Conservation (phyloP, 2,329 filamentous ascomycete genomes). For the Scytalidium sp. region DNA sequence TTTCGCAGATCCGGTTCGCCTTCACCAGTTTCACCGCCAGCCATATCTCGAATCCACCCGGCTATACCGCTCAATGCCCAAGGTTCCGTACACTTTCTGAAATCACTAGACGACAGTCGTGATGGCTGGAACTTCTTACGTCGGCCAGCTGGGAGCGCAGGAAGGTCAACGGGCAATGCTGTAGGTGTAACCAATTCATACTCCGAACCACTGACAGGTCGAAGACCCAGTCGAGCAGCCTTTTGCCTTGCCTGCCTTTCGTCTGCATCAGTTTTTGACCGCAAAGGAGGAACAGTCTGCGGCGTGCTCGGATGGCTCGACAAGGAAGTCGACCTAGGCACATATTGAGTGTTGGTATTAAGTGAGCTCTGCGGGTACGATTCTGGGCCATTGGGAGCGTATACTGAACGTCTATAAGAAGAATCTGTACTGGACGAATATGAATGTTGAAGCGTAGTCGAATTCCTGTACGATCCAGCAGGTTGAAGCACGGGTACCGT, state of each 20-base stretch:
- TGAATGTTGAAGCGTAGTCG: constrained; percentile 45
- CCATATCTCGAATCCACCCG: constrained; percentile 82
- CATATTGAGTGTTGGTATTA: constrained; percentile 35
- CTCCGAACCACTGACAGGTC: constrained; percentile 50
- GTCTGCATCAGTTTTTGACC: constrained; percentile 90
- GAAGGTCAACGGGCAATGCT: constrained; percentile 72
- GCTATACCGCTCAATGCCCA: constrained; percentile 92
- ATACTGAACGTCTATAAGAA: constrained; percentile 11
- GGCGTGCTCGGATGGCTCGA: constrained; percentile 80
- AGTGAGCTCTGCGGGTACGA: constrained; percentile 41
- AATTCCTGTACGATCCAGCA: constrained; percentile 59
- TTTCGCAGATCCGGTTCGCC: constrained; percentile 85
- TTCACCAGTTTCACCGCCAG: constrained; percentile 50
- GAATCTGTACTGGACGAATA: constrained; percentile 45
- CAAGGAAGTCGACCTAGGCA: constrained; percentile 76
- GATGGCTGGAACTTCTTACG: constrained; percentile 82
- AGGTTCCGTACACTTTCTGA: constrained; percentile 80
- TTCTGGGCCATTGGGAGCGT: constrained; percentile 24
- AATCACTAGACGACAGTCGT: constrained; percentile 77
- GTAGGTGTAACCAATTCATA: constrained; percentile 54
- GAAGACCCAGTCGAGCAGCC: constrained; percentile 46
- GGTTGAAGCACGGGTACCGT: constrained; percentile 44
- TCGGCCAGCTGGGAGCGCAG: constrained; percentile 74
- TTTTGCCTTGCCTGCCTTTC: constrained; percentile 55
- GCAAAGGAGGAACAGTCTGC: constrained; percentile 73